Evolutionary conservation across 805 yeast genomes (phyloP).

Genomic region (Candida boleticola): DNA sequence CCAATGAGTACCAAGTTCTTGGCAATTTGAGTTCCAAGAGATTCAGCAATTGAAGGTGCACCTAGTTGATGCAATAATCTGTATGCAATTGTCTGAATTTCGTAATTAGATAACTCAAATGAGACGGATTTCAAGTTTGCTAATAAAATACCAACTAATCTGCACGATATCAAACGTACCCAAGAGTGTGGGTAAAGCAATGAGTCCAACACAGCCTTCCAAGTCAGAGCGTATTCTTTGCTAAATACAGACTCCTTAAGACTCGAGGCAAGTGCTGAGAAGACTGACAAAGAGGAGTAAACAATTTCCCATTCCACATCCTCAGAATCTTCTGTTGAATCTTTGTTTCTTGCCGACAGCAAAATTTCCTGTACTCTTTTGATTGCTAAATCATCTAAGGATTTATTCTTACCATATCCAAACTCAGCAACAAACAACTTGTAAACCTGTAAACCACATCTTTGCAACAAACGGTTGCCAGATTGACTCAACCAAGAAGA

Average conservation of each 20-base stretch:
- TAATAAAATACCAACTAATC: constrained; percentile 56
- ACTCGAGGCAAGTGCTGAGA: constrained; percentile 41
- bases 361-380: constrained; percentile 23
- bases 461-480: constrained; percentile 49
- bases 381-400: constrained; percentile 40
- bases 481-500: constrained; percentile 64
- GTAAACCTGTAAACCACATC: constrained; percentile 75
- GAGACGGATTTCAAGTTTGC: constrained; percentile 34
- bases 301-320: constrained; percentile 72
- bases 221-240: constrained; percentile 34
- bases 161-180: constrained; percentile 70
- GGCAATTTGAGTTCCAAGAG: constrained; percentile 60
- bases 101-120: constrained; percentile 37
- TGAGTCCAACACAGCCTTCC: constrained; percentile 52
- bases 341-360: constrained; percentile 29
- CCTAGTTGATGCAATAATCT: constrained; percentile 74
- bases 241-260: constrained; percentile 29
- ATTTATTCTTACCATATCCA: constrained; percentile 37
- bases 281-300: constrained; percentile 60
- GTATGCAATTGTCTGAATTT: constrained; percentile 66
- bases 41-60: constrained; percentile 70
- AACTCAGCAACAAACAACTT: constrained; percentile 55
- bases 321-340: constrained; percentile 30
- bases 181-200: constrained; percentile 87
- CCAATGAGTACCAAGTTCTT: constrained; percentile 64